Conservation (phyloP, 83 land plant genomes). For the Thuja plicata region DNA sequence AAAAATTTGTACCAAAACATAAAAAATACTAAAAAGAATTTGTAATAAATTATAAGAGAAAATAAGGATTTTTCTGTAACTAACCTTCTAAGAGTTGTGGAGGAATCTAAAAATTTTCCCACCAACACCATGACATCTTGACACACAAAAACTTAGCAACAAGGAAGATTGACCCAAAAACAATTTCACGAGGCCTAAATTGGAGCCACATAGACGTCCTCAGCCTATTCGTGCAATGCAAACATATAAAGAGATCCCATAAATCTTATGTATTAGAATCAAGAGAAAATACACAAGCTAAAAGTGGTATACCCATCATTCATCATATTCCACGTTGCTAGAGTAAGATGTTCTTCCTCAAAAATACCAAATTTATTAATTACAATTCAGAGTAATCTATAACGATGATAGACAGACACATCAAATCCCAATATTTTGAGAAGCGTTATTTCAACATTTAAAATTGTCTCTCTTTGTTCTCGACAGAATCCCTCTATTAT, state of each 20-base stretch:
- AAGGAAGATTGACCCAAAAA: slow-evolving; percentile 25
- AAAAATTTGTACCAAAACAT: too few relatives aligned
- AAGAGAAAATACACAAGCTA: neutral
- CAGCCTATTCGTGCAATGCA: slow-evolving; percentile 35
- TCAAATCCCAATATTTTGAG: slow-evolving; percentile 9
- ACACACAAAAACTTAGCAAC: too few relatives aligned
- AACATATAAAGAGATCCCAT: neutral
- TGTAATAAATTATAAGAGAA: too few relatives aligned
- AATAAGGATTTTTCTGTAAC: too few relatives aligned
- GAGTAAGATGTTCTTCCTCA: slow-evolving; percentile 39
- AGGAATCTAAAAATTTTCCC: too few relatives aligned
- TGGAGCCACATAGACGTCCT: slow-evolving; percentile 51
- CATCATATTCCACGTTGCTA: slow-evolving; percentile 76
- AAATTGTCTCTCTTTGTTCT: slow-evolving; percentile 31
- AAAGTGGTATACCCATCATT: slow-evolving; percentile 59
- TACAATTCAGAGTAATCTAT: slow-evolving; percentile 28
- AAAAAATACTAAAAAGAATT: too few relatives aligned
- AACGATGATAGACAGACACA: neutral
- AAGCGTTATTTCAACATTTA: slow-evolving; percentile 29
- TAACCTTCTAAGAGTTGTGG: too few relatives aligned
- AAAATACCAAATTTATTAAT: slow-evolving; percentile 32
- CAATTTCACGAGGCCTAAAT: slow-evolving; percentile 36
- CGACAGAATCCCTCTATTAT: slow-evolving; percentile 29
- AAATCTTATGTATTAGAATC: neutral
- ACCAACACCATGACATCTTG: too few relatives aligned